A percentile compares a stretch with the other conserved stretches of the same genome.
Evolutionary conservation across 2,329 filamentous ascomycete genomes (phyloP).

Genomic region (Sporothrix pallida): DNA sequence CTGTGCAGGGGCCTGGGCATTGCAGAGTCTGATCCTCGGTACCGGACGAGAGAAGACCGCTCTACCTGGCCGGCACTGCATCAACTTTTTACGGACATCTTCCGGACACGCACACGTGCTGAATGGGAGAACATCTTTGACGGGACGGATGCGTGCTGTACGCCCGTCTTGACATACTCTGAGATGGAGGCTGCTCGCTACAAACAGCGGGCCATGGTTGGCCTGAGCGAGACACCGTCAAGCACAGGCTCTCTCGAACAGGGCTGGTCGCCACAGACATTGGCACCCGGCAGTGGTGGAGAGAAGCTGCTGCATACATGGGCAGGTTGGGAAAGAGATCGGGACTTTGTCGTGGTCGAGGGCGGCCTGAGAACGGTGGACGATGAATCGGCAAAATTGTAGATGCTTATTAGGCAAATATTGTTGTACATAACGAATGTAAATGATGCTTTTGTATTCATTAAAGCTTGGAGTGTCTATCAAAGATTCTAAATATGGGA

Average conservation of each 20-base stretch:
- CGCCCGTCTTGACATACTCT: not conserved
- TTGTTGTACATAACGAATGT: no score
- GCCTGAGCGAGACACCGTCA: not conserved
- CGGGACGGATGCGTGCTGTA: constrained; percentile 14
- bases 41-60: not conserved
- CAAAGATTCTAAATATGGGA: not conserved
- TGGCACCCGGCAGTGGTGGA: not conserved
- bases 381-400: not conserved
- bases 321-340: not conserved
- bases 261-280: not conserved
- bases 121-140: not conserved
- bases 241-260: not conserved
- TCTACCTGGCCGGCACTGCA: not conserved
- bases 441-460: not conserved
- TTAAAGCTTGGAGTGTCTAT: not conserved
- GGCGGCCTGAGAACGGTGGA: not conserved
- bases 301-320: not conserved
- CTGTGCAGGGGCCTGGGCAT: not conserved
- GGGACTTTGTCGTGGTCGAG: not conserved
- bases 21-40: not conserved
- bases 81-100: not conserved
- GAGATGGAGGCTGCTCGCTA: constrained; percentile 9
- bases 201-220: constrained; percentile 20
- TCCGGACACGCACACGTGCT: not conserved
- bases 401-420: not conserved